phyloP scores from a whole-genome alignment of 2,329 filamentous ascomycete species.

The Alternaria dauci region DNA sequence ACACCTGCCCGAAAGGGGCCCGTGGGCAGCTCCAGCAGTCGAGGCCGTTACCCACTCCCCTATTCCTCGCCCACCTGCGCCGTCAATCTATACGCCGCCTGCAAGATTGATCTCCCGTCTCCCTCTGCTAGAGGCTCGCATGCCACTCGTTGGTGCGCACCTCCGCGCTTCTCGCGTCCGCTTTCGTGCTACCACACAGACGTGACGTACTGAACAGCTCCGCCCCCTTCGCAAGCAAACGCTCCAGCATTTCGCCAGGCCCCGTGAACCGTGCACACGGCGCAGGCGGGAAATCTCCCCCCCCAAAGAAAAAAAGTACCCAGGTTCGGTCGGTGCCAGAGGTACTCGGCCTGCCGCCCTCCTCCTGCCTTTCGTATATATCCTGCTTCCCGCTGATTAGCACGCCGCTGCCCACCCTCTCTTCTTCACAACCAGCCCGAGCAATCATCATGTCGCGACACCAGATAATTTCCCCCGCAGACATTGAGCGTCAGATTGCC shows the following conservation, averaged over 20 bases:
- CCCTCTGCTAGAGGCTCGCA: slow-evolving; percentile 4
- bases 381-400: slow-evolving; percentile 15
- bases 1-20: slow-evolving; percentile 13
- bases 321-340: slow-evolving; percentile 5
- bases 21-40: not conserved
- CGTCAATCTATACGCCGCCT: not conserved
- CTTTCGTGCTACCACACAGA: slow-evolving; percentile 1
- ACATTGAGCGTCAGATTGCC: slow-evolving; percentile 63
- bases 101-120: slow-evolving; percentile 7
- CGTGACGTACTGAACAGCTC: slow-evolving; percentile 19
- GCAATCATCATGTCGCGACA: slow-evolving; percentile 30
- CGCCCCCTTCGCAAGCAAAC: slow-evolving; percentile 21
- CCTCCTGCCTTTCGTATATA: slow-evolving; percentile 9
- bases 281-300: slow-evolving; percentile 13
- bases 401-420: slow-evolving; percentile 5
- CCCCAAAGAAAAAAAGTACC: slow-evolving; percentile 1
- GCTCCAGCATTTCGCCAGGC: slow-evolving; percentile 14
- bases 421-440: slow-evolving; percentile 8
- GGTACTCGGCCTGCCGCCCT: slow-evolving; percentile 9
- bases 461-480: slow-evolving; percentile 54
- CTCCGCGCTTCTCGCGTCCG: slow-evolving; percentile 10
- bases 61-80: not conserved
- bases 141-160: slow-evolving; percentile 1
- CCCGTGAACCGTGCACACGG: slow-evolving; percentile 21
- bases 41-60: not conserved